Conservation (phyloP, 257 asterid species). For the Verbena officinalis region DNA sequence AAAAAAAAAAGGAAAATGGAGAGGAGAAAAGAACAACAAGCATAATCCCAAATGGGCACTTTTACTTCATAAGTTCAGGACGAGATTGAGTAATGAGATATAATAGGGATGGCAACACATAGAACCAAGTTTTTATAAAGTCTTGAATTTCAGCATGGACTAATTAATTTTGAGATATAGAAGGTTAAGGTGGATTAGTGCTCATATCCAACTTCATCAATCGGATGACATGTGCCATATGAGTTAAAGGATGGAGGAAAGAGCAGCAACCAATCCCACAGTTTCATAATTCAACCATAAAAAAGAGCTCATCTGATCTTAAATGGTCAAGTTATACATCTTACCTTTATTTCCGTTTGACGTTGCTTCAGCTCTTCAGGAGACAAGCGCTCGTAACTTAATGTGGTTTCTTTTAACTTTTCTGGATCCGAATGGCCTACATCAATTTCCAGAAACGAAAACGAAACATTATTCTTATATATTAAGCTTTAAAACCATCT, state of each 20-base stretch:
- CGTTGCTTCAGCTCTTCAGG: conserved; percentile 71
- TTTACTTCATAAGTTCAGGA: too few relatives aligned
- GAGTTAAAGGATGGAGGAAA: background rate
- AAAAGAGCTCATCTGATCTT: conserved; percentile 7
- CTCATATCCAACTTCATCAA: too few relatives aligned
- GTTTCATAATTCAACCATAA: background rate
- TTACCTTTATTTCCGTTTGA: conserved; percentile 72
- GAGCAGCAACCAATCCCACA: conserved; percentile 5
- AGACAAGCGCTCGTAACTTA: conserved; percentile 54
- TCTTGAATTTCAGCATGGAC: too few relatives aligned
- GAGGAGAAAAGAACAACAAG: conserved; percentile 9
- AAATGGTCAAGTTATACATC: conserved; percentile 14
- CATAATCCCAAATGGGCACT: background rate
- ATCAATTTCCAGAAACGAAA: conserved; percentile 9
- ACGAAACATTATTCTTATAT: conserved; percentile 5
- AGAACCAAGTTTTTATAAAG: too few relatives aligned
- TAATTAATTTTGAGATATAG: too few relatives aligned
- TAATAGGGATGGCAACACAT: too few relatives aligned
- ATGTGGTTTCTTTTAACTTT: conserved; percentile 66
- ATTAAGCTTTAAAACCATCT: conserved; percentile 15
- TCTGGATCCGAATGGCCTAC: conserved; percentile 86
- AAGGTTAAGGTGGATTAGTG: too few relatives aligned
- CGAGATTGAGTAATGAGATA: too few relatives aligned
- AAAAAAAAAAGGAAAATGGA: conserved; percentile 6
- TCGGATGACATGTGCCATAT: background rate